Evolutionary conservation across 371 early-diverging fungal genomes (phyloP), one percentile per base, ranked within the genome.

Genomic region (Zychaea mexicana): DNA sequence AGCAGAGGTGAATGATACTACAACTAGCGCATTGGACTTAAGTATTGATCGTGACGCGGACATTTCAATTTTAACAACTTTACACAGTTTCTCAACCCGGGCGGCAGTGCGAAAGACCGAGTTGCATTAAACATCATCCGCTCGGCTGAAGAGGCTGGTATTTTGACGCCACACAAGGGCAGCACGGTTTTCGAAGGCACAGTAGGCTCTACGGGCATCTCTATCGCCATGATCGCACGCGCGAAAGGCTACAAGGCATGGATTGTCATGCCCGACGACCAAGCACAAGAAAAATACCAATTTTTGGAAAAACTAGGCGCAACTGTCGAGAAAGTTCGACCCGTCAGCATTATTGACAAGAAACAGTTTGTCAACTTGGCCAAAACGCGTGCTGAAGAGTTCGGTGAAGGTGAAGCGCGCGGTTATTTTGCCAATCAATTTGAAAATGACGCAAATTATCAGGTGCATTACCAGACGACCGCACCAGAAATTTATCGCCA

Each of bases 221-320:
- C 93, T 0, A 79, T 94, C 36, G 92, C 94, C 8, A 88, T 89
- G 84, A 87, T 96, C 26, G 90, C 92, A 17, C 85, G 87, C 12
- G 94, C 96, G 0, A 87, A 85, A 52, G 97, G 98, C 3, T 96
- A 96, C 70, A 82, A 84, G 26, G 93, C 94, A 66, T 92, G 93
- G 81, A 97, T 98, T 58, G 94, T 96, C 17, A 94, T 98, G 95
- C 98, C 98, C 8, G 95, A 95, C 69, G 98, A 98, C 68, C 90
- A 90, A 65, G 95, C 96, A 0, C 58, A 81, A 22, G 99, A 98
- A 66, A 98, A 98, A 71, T 91, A 92, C 47, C 88, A 86, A 33
- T 66, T 96, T 2, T 72, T 98, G 13, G 90, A 91, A 66, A 86
- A 87, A 39, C 77, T 95, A 21, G 94, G 96, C 0, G 99, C 99